Evolutionary conservation across 2,329 filamentous ascomycete species (phyloP).

Genomic region (Beauveria varroae): DNA sequence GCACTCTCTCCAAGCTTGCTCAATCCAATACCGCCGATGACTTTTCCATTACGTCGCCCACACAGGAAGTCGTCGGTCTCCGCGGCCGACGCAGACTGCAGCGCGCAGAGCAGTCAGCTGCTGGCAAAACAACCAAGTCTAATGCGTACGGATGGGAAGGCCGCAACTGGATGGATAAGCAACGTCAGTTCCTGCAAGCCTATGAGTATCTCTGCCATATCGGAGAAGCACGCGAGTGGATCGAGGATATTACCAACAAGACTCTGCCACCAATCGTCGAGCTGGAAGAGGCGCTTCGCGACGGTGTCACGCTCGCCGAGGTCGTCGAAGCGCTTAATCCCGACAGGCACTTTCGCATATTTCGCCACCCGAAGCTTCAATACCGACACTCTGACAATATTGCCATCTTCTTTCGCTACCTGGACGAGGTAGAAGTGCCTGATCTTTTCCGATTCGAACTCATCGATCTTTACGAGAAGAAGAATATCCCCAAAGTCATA

Average conservation of each 20-base stretch:
- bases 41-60: constrained; percentile 68
- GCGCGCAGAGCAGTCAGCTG: constrained; percentile 50
- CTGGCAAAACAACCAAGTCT: constrained; percentile 37
- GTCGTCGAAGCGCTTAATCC: constrained; percentile 85
- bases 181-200: constrained; percentile 89
- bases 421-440: constrained; percentile 85
- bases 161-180: constrained; percentile 98
- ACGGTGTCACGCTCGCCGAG: constrained; percentile 91
- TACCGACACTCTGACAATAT: constrained; percentile 98
- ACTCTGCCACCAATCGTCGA: constrained; percentile 87
- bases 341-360: constrained; percentile 69
- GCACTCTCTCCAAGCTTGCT: constrained; percentile 77
- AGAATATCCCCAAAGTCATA: constrained; percentile 98
- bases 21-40: constrained; percentile 69
- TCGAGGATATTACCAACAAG: constrained; percentile 80
- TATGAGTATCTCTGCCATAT: constrained; percentile 99
- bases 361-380: constrained; percentile 76
- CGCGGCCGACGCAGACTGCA: constrained; percentile 79
- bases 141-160: constrained; percentile 66
- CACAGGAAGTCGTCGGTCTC: constrained; percentile 81
- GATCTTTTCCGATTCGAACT: constrained; percentile 96
- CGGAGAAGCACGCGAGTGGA: constrained; percentile 98
- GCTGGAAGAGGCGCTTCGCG: constrained; percentile 82
- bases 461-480: constrained; percentile 98
- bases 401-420: constrained; percentile 87